phyloP scores from a whole-genome alignment of 495 filamentous ascomycete species.

The Xylaria sp. region DNA sequence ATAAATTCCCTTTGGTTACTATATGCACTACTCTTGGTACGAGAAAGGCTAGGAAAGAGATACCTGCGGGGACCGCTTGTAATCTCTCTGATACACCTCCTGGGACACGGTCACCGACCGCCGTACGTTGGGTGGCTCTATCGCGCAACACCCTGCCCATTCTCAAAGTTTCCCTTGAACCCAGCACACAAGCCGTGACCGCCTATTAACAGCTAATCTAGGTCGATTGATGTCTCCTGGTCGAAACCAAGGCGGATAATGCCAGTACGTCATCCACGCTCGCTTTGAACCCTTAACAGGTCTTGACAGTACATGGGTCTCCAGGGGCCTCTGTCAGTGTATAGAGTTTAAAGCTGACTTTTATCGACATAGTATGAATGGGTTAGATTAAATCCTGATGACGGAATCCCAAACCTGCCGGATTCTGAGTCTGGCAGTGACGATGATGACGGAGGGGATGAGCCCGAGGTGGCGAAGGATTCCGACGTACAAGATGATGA shows the following conservation, averaged over 20 bases:
- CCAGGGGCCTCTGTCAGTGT: background rate
- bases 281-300: background rate
- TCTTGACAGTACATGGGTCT: background rate
- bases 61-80: background rate
- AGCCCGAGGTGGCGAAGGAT: background rate
- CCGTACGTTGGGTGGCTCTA: background rate
- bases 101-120: background rate
- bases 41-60: background rate
- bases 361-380: constrained; percentile 2
- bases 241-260: background rate
- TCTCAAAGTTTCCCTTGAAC: background rate
- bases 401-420: too few relatives aligned
- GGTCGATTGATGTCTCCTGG: constrained; percentile 15
- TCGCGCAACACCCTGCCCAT: background rate
- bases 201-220: background rate
- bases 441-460: background rate
- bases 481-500: too few relatives aligned
- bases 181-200: too few relatives aligned
- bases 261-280: constrained; percentile 7
- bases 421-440: too few relatives aligned
- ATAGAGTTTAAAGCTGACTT: background rate
- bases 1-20: background rate
- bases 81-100: background rate
- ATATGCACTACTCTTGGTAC: background rate
- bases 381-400: background rate